Evolutionary conservation across 805 yeast species (phyloP).

Genomic region (Pichia deserticola): DNA sequence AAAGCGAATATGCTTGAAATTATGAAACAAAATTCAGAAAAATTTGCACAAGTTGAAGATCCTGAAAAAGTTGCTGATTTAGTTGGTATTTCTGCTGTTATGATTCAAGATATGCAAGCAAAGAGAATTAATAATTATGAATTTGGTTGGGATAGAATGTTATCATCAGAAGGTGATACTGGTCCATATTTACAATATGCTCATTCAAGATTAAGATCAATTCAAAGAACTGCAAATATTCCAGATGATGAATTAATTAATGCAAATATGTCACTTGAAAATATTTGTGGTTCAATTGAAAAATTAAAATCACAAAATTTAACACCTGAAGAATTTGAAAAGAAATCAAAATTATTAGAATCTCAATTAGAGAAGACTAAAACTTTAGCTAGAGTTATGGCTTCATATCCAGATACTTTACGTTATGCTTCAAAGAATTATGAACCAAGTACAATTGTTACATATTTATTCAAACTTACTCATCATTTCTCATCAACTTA

Average conservation of each 20-base stretch:
- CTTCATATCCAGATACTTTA: conserved; percentile 87
- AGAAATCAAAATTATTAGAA: conserved; percentile 25
- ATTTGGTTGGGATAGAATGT: conserved; percentile 97
- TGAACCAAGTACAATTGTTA: conserved; percentile 92
- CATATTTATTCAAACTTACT: conserved; percentile 84
- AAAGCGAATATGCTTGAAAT: conserved; percentile 93
- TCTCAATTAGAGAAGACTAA: conserved; percentile 30
- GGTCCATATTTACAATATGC: conserved; percentile 99
- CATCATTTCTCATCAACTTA: conserved; percentile 96
- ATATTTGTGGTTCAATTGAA: conserved; percentile 24
- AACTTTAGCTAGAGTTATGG: conserved; percentile 64
- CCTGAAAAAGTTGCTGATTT: conserved; percentile 94
- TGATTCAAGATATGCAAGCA: conserved; percentile 98
- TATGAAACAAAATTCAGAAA: conserved; percentile 85
- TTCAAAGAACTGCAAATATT: conserved; percentile 75
- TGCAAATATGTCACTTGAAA: conserved; percentile 27
- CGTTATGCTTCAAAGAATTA: conserved; percentile 73
- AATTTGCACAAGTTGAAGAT: conserved; percentile 86
- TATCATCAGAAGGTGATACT: conserved; percentile 97
- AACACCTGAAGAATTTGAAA: conserved; percentile 23
- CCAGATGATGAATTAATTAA: conserved; percentile 22
- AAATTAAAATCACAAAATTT: conserved; percentile 17
- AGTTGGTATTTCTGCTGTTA: conserved; percentile 93
- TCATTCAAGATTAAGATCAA: conserved; percentile 92
- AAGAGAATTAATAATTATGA: conserved; percentile 94